Percentiles rank a stretch among this genome's conserved stretches.
Conservation (phyloP, 768 basidiomycete genomes). For the Hortiboletus campestris region DNA sequence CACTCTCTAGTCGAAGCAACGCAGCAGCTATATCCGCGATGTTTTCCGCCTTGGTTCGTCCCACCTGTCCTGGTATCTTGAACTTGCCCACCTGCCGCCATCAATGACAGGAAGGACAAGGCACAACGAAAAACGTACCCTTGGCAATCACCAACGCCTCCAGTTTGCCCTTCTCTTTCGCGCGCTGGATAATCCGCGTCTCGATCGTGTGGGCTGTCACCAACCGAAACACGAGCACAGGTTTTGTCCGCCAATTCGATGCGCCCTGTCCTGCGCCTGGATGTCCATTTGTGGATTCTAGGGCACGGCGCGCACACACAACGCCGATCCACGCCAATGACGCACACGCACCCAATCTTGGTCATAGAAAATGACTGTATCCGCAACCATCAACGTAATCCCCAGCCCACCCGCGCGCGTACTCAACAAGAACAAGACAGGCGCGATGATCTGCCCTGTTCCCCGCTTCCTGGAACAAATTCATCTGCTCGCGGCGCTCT, state of each 20-base stretch:
- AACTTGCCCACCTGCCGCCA: slow-evolving; percentile 61
- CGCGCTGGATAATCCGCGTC: slow-evolving; percentile 86
- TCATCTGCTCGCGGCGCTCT: too few relatives aligned
- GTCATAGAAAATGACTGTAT: slow-evolving; percentile 28
- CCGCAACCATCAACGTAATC: slow-evolving; percentile 84
- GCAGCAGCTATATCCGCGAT: slow-evolving; percentile 80
- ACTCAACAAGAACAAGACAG: slow-evolving; percentile 76
- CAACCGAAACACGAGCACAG: slow-evolving; percentile 86
- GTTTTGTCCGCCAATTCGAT: slow-evolving; percentile 94
- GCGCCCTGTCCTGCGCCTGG: slow-evolving; percentile 94
- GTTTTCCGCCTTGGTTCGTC: slow-evolving; percentile 55
- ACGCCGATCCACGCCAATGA: too few relatives aligned
- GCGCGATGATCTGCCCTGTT: too few relatives aligned
- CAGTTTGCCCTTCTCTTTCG: slow-evolving; percentile 81
- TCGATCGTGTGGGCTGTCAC: slow-evolving; percentile 89
- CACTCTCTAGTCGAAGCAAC: slow-evolving; percentile 77
- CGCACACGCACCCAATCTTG: slow-evolving; percentile 25
- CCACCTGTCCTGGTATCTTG: slow-evolving; percentile 63
- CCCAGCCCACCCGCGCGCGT: slow-evolving; percentile 96
- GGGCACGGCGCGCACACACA: background rate
- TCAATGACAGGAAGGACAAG: background rate
- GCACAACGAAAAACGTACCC: slow-evolving; percentile 40
- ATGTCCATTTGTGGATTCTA: slow-evolving; percentile 96
- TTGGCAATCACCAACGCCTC: slow-evolving; percentile 96
- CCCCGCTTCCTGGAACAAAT: too few relatives aligned